These are phyloP conservation scores for Colletotrichum euphorbiae DNA, from an alignment of 2,329 filamentous ascomycete species.

Conservation along the genomic window DNA sequence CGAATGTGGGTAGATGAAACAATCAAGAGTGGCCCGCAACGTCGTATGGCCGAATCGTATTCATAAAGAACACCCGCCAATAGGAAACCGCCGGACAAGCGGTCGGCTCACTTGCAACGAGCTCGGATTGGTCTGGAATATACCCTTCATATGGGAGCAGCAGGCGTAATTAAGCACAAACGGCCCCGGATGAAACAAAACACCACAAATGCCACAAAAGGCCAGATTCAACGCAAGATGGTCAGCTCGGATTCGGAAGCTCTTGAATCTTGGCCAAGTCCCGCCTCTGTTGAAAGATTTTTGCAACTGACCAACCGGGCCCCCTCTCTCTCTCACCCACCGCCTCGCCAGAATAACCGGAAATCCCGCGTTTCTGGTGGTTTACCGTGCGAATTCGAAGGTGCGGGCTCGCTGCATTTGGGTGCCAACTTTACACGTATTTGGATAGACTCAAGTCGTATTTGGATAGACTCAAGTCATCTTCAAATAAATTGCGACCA, in stretches of 20 bases:
- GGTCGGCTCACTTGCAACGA: too few species aligned
- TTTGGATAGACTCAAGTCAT: background rate
- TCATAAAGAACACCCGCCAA: background rate
- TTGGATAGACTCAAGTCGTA: background rate
- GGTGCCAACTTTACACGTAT: conserved; percentile 5
- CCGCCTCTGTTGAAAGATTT: too few species aligned
- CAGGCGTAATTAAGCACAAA: background rate
- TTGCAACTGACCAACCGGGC: too few species aligned
- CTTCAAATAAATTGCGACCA: background rate
- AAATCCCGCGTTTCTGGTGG: too few species aligned
- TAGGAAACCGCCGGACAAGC: background rate
- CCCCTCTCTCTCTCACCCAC: too few species aligned
- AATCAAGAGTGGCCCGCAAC: background rate
- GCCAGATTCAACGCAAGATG: background rate
- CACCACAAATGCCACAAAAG: too few species aligned
- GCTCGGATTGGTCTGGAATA: too few species aligned
- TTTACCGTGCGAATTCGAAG: too few species aligned
- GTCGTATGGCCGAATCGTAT: background rate
- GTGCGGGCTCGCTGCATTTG: background rate
- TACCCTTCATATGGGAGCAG: background rate
- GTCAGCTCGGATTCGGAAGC: background rate
- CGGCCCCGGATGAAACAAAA: too few species aligned
- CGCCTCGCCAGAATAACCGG: too few species aligned
- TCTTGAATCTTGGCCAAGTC: too few species aligned
- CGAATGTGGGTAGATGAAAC: conserved; percentile 1